These are phyloP conservation scores for Pestalotiopsis sp. DNA, from an alignment of 2,329 filamentous ascomycete species.

Conservation along the genomic window DNA sequence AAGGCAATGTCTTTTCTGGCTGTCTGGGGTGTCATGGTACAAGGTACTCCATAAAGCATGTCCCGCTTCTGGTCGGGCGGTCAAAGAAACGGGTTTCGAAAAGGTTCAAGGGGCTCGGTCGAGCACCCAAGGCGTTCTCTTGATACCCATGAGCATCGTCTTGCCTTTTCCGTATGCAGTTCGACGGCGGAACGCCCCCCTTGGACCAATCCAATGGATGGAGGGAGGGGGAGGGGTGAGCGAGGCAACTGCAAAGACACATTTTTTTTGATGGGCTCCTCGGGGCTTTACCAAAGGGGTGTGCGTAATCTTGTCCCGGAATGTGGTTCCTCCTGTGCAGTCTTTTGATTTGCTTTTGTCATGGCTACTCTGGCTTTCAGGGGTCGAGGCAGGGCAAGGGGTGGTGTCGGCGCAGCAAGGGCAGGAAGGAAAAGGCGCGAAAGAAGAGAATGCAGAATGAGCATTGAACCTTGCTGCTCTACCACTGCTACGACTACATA, in stretches of 20 bases:
- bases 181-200: neutral
- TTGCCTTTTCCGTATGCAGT: constrained; percentile 28
- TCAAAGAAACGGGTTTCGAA: constrained; percentile 35
- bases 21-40: constrained; percentile 24
- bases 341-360: constrained; percentile 9
- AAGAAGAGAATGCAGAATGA: neutral
- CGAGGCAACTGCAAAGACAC: neutral
- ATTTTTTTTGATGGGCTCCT: neutral
- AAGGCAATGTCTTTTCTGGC: constrained; percentile 24
- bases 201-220: neutral
- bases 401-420: neutral
- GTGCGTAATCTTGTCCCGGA: constrained; percentile 4
- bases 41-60: constrained; percentile 30
- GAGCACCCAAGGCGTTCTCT: constrained; percentile 26
- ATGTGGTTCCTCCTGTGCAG: neutral
- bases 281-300: neutral
- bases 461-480: neutral
- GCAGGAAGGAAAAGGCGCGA: neutral
- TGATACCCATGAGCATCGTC: constrained; percentile 31
- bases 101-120: constrained; percentile 30
- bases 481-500: no score
- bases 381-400: neutral
- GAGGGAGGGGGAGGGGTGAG: neutral
- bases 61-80: constrained; percentile 28
- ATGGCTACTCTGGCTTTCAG: neutral